A percentile compares a stretch with the other conserved stretches of the same genome.
These are phyloP conservation scores for Globisporangium radiosum DNA, from an alignment of 352 stramenopile genomes.

Conservation along the genomic window DNA sequence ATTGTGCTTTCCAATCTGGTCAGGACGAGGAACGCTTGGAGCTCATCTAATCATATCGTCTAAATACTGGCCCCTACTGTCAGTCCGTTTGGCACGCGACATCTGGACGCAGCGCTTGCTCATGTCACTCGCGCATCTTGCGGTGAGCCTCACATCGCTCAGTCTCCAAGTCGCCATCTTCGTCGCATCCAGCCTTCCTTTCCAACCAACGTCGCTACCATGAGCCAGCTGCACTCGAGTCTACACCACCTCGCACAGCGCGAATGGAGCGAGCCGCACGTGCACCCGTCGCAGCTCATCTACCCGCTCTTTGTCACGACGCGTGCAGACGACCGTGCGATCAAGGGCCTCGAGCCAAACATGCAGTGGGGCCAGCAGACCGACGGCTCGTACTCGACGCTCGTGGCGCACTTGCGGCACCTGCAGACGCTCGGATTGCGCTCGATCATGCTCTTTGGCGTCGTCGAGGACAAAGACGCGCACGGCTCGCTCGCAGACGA, in stretches of 20 bases:
- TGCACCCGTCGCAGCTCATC: slow-evolving; percentile 86
- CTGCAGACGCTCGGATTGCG: slow-evolving; percentile 69
- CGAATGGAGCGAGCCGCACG: slow-evolving; percentile 81
- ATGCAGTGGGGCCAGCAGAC: slow-evolving; percentile 73
- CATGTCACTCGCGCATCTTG: no score
- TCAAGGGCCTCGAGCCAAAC: slow-evolving; percentile 78
- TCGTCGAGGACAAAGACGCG: slow-evolving; percentile 80
- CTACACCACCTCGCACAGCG: slow-evolving; percentile 78
- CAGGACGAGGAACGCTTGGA: no score
- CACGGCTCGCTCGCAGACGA: slow-evolving; percentile 68
- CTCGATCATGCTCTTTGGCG: slow-evolving; percentile 87
- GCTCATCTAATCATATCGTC: no score
- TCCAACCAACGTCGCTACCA: not conserved
- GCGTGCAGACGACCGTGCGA: slow-evolving; percentile 58
- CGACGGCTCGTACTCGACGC: slow-evolving; percentile 61
- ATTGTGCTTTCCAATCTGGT: no score
- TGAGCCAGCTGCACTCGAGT: slow-evolving; percentile 58
- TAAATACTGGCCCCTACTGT: no score
- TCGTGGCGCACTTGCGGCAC: slow-evolving; percentile 63
- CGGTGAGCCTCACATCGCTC: not conserved
- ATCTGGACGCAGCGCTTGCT: no score
- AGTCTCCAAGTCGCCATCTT: not conserved
- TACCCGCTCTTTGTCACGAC: slow-evolving; percentile 87
- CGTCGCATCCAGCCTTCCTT: not conserved
- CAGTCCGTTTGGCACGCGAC: no score